Evolutionary conservation across 2,329 filamentous ascomycete genomes (phyloP), one percentile per base, ranked within the genome.

Genomic region (Calycina marina): DNA sequence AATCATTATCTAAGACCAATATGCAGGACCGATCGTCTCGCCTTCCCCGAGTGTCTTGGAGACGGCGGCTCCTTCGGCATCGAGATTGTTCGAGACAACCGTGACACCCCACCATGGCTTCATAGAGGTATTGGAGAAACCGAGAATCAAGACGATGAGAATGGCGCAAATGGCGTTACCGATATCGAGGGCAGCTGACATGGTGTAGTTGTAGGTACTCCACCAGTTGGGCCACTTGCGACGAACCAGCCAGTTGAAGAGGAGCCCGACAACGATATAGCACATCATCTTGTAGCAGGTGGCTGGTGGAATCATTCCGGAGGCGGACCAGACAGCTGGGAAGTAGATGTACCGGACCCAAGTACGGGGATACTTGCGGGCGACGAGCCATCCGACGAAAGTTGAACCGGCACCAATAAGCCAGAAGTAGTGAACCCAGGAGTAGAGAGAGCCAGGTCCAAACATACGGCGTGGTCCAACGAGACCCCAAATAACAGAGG

Each of bases 381-480:
- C 25, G 8, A 27, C 14, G 25, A 22, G 11, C 47, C 54, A 64
- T 0, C 77, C 71, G 9, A 69, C 41, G 14, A 82, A 49, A 2
- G 78, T 78, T 0, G 74, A 56, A 3, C 71, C 31, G 25, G 67
- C 71, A 9, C 78, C 78, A 13, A 77, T 65, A 26, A 82, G 65
- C 69, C 73, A 84, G 57, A 81, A 82, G 61, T 67, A 81, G 49
- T 78, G 69, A 17, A 84, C 59, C 1, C 60, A 60, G 0, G 65
- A 61, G 53, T 83, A 84, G 5, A 79, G 59, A 16, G 72, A 66
- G 1, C 63, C 63, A 60, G 14, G 65, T 54, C 67, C 74, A 54
- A 82, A 84, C 51, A 84, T 77, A 29, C 77, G 70, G 3, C 61
- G 58, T 0, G 79, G 78, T 1, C 79, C 79, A 38, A 85, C 80